Evolutionary conservation across 202 grass and related monocot genomes (phyloP).

Genomic region (Schoenoplectus tabernaemontani): DNA sequence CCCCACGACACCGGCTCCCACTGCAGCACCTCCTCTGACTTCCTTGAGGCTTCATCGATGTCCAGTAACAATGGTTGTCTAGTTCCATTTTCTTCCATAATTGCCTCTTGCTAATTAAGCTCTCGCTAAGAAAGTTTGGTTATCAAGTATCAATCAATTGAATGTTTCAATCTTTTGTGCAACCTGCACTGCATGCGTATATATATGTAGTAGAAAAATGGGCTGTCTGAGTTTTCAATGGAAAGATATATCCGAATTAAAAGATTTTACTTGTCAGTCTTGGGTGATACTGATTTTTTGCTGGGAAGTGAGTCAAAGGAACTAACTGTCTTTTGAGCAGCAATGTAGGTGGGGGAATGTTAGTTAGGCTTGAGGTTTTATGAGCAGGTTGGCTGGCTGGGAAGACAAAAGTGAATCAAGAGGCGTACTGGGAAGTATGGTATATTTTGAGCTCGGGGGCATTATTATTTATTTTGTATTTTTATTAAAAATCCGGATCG

Average conservation of each 20-base stretch:
- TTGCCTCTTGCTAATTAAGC: constrained; percentile 1
- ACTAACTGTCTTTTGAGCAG: neutral
- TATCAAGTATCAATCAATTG: neutral
- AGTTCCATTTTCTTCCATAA: constrained; percentile 28
- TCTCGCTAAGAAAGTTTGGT: neutral
- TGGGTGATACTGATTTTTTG: neutral
- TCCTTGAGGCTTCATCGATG: constrained; percentile 18
- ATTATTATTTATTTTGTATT: neutral
- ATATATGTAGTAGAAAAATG: neutral
- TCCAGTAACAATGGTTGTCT: constrained; percentile 16
- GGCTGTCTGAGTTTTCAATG: neutral
- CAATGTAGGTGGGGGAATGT: neutral
- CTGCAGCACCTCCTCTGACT: constrained; percentile 41
- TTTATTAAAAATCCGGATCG: neutral
- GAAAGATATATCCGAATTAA: neutral
- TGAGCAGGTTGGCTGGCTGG: neutral
- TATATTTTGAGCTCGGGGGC: neutral
- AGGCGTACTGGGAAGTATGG: neutral
- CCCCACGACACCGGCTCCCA: constrained; percentile 20
- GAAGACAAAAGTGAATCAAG: neutral
- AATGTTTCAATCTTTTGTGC: neutral
- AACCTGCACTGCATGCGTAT: neutral
- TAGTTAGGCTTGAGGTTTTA: neutral
- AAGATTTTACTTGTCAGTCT: neutral
- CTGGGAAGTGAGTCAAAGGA: neutral